Conservation (phyloP, 2,329 filamentous ascomycete genomes). For the Penicillium glabrum region DNA sequence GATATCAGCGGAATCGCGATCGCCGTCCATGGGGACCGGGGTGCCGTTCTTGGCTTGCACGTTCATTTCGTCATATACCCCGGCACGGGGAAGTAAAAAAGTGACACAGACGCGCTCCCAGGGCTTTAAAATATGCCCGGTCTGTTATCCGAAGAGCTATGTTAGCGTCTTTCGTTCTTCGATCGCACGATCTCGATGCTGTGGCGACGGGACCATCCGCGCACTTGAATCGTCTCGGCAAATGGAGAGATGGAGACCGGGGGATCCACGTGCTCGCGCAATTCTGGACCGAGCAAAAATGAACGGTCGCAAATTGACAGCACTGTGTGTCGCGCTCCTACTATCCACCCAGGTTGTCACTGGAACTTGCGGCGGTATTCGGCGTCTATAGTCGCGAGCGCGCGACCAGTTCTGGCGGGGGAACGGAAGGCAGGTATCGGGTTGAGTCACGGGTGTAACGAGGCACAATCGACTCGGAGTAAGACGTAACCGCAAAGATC, state of each 20-base stretch:
- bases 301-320: constrained; percentile 6
- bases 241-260: background rate
- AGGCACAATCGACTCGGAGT: constrained; percentile 22
- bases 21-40: constrained; percentile 38
- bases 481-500: constrained; percentile 9
- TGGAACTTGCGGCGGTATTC: background rate
- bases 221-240: constrained; percentile 10
- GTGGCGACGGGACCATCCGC: constrained; percentile 22
- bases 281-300: background rate
- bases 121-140: background rate
- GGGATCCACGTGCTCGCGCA: constrained; percentile 16
- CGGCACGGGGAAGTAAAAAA: background rate
- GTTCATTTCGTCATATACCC: constrained; percentile 34
- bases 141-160: constrained; percentile 1
- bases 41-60: constrained; percentile 37
- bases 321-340: background rate
- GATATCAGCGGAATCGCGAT: constrained; percentile 38
- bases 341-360: background rate
- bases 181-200: constrained; percentile 11
- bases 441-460: constrained; percentile 23
- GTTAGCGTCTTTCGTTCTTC: constrained; percentile 3
- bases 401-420: constrained; percentile 22
- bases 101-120: constrained; percentile 2
- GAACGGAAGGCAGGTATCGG: constrained; percentile 11
- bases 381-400: constrained; percentile 20